Base-by-base conservation (phyloP, 345 rosid species). In the Pistacia vera region DNA sequence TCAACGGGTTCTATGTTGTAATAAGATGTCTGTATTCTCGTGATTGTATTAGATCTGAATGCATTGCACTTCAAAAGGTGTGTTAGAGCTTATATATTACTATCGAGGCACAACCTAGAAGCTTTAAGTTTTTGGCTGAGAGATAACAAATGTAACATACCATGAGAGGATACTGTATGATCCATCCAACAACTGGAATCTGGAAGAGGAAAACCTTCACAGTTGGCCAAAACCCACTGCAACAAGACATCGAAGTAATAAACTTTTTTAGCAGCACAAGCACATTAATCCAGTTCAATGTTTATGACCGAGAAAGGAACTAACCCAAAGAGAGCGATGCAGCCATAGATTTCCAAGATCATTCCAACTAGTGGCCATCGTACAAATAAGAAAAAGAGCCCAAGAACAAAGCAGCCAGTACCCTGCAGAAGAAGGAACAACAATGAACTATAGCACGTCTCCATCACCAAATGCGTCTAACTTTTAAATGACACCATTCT, bases 301-400 rank as follows among this genome's bases (percentile, higher is more conserved):
- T n/a, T 72, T 51, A 38, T 10, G 49, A 59, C 0, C 25, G 41
- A 63, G 44, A 70, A 6, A 44, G 35, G 79, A 78, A 85, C 94
- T 79, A 76, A 94, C 97, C 98, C 89, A 22, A 95, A 95, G 49
- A 92, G 90, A 54, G 85, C 88, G 78, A 90, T 44, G 75, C 90
- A 90, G 33, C 95, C 93, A 59, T 89, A 94, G 55, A 88, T 64
- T 84, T 94, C 92, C 73, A 94, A 70, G 79, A 90, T 79, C 35
- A 94, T 94, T 51, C 97, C 98, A 54, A 88, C 77, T n/a, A 94
- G 80, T 36, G 97, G 98, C 97, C 95, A 93, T 28, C 97, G 95
- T 72, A 95, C 97, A 83, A 93, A 90, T 78, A 95, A 73, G 80
- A 93, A 90, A 82, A 95, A 91, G 59, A 91, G 88, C 66, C 97